These are phyloP conservation scores for Fusarium sp. DNA, from an alignment of 2,329 filamentous ascomycete species.

Conservation along the genomic window DNA sequence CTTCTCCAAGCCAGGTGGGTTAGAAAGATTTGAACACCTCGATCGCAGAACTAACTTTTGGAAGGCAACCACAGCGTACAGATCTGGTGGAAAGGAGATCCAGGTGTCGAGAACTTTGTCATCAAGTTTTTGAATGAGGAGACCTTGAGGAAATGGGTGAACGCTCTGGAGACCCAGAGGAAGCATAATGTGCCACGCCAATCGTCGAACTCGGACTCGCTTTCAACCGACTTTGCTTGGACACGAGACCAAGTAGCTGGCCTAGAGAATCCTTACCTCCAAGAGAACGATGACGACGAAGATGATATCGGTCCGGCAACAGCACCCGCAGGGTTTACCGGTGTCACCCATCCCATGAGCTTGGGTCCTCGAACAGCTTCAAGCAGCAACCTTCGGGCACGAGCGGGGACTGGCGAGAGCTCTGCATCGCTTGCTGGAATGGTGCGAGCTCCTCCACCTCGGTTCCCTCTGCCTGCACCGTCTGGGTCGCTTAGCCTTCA, in stretches of 20 bases:
- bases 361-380: conserved; percentile 64
- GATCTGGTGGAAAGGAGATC: conserved; percentile 98
- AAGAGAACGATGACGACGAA: conserved; percentile 70
- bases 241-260: conserved; percentile 74
- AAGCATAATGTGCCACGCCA: conserved; percentile 68
- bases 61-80: conserved; percentile 92
- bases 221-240: conserved; percentile 82
- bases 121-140: conserved; percentile 95
- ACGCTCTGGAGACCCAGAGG: conserved; percentile 81
- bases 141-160: conserved; percentile 91
- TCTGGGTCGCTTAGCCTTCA: conserved; percentile 76
- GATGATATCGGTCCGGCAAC: conserved; percentile 61
- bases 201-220: conserved; percentile 59
- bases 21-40: neutral
- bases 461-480: conserved; percentile 75
- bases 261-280: conserved; percentile 85
- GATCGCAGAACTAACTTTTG: conserved; percentile 46
- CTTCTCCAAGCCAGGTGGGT: conserved; percentile 85
- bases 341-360: conserved; percentile 42
- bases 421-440: conserved; percentile 68
- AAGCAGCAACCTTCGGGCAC: conserved; percentile 78
- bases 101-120: conserved; percentile 94
- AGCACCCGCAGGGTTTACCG: conserved; percentile 54
- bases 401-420: conserved; percentile 81
- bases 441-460: conserved; percentile 72